A percentile compares a stretch with the other conserved stretches of the same genome.
These are phyloP conservation scores for Coniella vitis DNA, from an alignment of 2,329 filamentous ascomycete genomes.

Conservation along the genomic window DNA sequence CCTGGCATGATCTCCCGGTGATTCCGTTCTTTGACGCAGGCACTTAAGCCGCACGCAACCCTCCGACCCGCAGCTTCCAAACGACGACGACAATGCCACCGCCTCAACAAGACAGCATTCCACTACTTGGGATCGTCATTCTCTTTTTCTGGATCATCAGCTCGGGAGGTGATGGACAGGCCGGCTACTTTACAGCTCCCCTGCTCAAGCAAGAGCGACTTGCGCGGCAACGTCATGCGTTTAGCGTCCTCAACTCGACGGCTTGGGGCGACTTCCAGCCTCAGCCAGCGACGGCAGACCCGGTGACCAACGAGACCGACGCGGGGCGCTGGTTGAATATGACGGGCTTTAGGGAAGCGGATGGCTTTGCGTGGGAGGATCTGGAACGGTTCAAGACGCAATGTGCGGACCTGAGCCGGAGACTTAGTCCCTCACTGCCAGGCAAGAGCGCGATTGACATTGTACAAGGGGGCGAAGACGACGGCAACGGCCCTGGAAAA, in stretches of 20 bases:
- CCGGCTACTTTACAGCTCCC: conserved; percentile 36
- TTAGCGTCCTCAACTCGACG: conserved; percentile 47
- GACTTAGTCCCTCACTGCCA: conserved; percentile 37
- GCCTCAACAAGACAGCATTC: conserved; percentile 36
- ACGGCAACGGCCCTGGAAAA: conserved; percentile 25
- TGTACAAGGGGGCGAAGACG: conserved; percentile 34
- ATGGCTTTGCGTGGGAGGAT: conserved; percentile 73
- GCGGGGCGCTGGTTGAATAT: conserved; percentile 55
- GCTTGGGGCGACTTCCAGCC: conserved; percentile 56
- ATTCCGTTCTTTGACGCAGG: conserved; percentile 3
- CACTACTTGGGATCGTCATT: conserved; percentile 36
- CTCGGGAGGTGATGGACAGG: conserved; percentile 32
- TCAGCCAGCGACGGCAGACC: conserved; percentile 23
- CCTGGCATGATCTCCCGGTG: conserved; percentile 11
- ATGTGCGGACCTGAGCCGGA: conserved; percentile 54
- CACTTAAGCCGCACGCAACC: conserved; percentile 14
- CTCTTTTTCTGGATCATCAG: conserved; percentile 38
- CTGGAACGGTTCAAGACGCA: conserved; percentile 59
- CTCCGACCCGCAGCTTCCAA: conserved; percentile 27
- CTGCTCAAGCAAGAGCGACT: conserved; percentile 39
- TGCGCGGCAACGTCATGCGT: conserved; percentile 43
- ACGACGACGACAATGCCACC: conserved; percentile 30
- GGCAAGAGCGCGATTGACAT: conserved; percentile 30
- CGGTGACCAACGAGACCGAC: conserved; percentile 23
- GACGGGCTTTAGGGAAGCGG: conserved; percentile 67